These are phyloP conservation scores for Cucumis hystrix DNA, from an alignment of 306 rosid genomes.

Conservation along the genomic window DNA sequence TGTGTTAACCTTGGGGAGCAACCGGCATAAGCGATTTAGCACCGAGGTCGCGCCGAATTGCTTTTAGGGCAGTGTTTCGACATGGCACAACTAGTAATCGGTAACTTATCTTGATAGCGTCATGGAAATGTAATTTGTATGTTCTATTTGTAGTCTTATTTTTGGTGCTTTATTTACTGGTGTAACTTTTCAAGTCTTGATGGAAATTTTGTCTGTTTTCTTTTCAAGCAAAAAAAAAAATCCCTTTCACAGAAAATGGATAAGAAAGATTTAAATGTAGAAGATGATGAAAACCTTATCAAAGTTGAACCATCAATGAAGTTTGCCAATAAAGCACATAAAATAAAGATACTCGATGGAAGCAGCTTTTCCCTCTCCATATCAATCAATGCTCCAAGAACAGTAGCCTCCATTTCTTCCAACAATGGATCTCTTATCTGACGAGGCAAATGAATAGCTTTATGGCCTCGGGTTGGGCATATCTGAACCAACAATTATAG, in stretches of 20 bases:
- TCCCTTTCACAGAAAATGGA: background rate
- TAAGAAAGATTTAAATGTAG: background rate
- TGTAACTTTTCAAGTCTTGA: background rate
- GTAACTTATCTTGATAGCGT: background rate
- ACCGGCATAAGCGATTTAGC: no score
- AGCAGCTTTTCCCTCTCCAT: conserved; percentile 34
- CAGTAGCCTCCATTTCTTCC: conserved; percentile 54
- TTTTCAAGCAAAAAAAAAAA: background rate
- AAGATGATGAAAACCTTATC: conserved; percentile 42
- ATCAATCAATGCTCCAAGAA: conserved; percentile 43
- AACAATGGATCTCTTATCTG: conserved; percentile 57
- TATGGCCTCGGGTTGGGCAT: conserved; percentile 24
- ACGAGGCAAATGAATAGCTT: conserved; percentile 41
- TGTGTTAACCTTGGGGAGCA: no score
- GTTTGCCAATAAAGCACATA: conserved; percentile 60
- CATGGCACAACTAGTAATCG: no score
- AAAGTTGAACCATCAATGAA: conserved; percentile 37
- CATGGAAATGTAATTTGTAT: background rate
- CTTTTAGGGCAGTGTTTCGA: no score
- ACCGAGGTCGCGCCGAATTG: no score
- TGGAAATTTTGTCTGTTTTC: background rate
- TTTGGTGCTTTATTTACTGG: background rate
- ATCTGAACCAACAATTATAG: conserved; percentile 25
- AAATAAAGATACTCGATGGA: conserved; percentile 45
- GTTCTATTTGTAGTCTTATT: background rate